phyloP scores from a whole-genome alignment of 768 basidiomycete species.

The Amyloporia xantha region DNA sequence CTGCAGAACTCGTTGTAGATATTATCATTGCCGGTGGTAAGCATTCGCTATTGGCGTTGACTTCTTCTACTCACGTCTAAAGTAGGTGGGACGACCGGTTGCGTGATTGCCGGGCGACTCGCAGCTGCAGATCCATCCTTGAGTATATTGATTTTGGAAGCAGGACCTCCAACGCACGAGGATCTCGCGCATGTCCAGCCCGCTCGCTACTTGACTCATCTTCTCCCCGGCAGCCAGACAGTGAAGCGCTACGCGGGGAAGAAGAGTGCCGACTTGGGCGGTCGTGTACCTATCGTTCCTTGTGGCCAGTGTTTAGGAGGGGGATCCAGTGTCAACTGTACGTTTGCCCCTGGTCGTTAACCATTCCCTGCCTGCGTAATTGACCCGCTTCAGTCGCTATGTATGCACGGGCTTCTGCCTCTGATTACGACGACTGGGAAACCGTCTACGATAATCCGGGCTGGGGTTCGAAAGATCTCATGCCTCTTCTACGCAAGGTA shows the following conservation, averaged over 20 bases:
- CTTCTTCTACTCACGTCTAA: neutral
- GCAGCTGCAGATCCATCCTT: constrained; percentile 45
- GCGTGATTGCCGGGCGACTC: constrained; percentile 50
- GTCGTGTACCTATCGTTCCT: constrained; percentile 38
- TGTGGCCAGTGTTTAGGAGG: constrained; percentile 52
- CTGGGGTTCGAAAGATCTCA: constrained; percentile 48
- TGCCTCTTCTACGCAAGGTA: constrained; percentile 51
- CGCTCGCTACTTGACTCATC: constrained; percentile 39
- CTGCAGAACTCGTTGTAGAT: constrained; percentile 22
- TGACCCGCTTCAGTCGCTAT: constrained; percentile 16
- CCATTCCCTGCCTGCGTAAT: neutral
- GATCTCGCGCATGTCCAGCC: constrained; percentile 46
- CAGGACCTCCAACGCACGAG: constrained; percentile 45
- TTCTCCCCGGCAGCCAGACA: constrained; percentile 32
- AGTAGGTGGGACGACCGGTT: constrained; percentile 40
- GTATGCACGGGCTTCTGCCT: constrained; percentile 50
- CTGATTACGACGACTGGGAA: constrained; percentile 59
- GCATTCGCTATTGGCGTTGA: neutral
- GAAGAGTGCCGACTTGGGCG: constrained; percentile 37
- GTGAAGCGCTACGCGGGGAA: constrained; percentile 35
- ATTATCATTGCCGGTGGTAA: constrained; percentile 57
- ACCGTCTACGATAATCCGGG: constrained; percentile 41
- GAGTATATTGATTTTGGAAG: constrained; percentile 56
- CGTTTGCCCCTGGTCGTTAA: neutral
- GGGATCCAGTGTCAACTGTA: constrained; percentile 59